Percentiles rank a stretch among this genome's conserved stretches.
These are phyloP conservation scores for Penicillium sp. DNA, from an alignment of 2,329 filamentous ascomycete genomes.

Conservation along the genomic window DNA sequence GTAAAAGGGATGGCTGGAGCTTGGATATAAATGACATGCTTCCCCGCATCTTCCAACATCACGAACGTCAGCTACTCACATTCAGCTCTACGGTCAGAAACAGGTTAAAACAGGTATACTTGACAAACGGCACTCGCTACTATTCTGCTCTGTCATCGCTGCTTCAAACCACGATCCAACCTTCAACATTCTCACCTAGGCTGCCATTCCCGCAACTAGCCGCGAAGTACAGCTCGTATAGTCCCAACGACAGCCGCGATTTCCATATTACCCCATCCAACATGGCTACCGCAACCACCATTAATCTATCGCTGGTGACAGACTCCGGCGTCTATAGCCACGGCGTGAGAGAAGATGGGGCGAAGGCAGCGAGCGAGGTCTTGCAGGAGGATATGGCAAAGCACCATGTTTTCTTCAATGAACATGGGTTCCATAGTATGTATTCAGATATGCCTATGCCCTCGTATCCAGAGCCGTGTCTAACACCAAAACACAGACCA, in stretches of 20 bases:
- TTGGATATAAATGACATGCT: conserved; percentile 7
- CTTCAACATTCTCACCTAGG: not conserved
- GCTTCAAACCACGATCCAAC: not conserved
- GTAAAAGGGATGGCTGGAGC: not conserved
- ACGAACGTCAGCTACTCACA: not conserved
- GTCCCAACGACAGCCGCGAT: not conserved
- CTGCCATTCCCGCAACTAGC: conserved; percentile 2
- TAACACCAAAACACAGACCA: conserved; percentile 54
- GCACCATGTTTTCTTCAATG: conserved; percentile 79
- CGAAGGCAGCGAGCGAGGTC: conserved; percentile 61
- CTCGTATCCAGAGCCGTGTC: not conserved
- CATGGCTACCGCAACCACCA: conserved; percentile 50
- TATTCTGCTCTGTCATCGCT: not conserved
- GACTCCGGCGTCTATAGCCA: conserved; percentile 48
- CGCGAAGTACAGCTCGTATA: not conserved
- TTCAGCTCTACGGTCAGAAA: not conserved
- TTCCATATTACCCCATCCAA: conserved; percentile 1
- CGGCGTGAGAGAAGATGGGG: conserved; percentile 54
- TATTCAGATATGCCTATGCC: not conserved
- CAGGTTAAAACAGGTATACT: not conserved
- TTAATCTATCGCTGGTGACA: conserved; percentile 43
- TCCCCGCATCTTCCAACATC: not conserved
- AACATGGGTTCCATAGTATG: conserved; percentile 64
- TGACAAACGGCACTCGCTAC: not conserved
- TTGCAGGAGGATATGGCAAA: conserved; percentile 70